Evolutionary conservation across 2,329 filamentous ascomycete genomes (phyloP).

Genomic region (Aureobasidium subglaciale): DNA sequence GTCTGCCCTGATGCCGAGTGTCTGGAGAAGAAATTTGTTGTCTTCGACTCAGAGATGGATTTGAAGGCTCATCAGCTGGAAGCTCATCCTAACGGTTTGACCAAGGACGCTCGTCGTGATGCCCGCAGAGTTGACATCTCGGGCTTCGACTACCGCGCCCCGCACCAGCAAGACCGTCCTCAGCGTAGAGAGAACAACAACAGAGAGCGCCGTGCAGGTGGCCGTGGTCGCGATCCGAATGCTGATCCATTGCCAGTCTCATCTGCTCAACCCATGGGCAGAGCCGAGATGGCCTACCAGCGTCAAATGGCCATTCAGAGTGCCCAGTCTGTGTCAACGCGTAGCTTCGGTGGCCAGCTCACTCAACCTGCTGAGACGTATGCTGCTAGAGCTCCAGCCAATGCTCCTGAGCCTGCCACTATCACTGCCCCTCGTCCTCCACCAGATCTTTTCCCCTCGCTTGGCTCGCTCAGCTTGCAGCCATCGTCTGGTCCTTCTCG

Average conservation of each 20-base stretch:
- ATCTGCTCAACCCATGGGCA: slow-evolving; percentile 69
- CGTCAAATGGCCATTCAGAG: slow-evolving; percentile 86
- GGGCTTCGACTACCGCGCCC: slow-evolving; percentile 68
- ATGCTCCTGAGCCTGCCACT: slow-evolving; percentile 30
- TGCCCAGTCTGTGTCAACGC: slow-evolving; percentile 68
- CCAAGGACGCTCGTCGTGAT: slow-evolving; percentile 77
- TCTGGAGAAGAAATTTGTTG: slow-evolving; percentile 93
- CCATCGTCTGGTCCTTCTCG: slow-evolving; percentile 29
- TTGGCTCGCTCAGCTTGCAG: slow-evolving; percentile 16
- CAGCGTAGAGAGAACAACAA: slow-evolving; percentile 27
- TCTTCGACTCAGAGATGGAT: slow-evolving; percentile 92
- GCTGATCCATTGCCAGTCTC: slow-evolving; percentile 69
- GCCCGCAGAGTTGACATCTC: slow-evolving; percentile 81
- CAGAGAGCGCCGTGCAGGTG: slow-evolving; percentile 40
- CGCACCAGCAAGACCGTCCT: slow-evolving; percentile 58
- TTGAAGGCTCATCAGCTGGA: slow-evolving; percentile 87
- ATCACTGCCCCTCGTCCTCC: slow-evolving; percentile 33
- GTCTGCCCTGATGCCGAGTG: slow-evolving; percentile 80
- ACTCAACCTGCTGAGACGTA: slow-evolving; percentile 39
- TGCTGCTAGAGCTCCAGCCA: slow-evolving; percentile 41
- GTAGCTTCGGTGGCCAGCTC: slow-evolving; percentile 80
- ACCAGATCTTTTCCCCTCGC: slow-evolving; percentile 11
- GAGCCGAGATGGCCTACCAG: slow-evolving; percentile 88
- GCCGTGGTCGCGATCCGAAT: slow-evolving; percentile 79
- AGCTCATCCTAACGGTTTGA: slow-evolving; percentile 69